Percentiles rank a stretch among this genome's conserved stretches.
These are phyloP conservation scores for Boeremia lycopersici DNA, from an alignment of 2,329 filamentous ascomycete genomes.

Conservation along the genomic window DNA sequence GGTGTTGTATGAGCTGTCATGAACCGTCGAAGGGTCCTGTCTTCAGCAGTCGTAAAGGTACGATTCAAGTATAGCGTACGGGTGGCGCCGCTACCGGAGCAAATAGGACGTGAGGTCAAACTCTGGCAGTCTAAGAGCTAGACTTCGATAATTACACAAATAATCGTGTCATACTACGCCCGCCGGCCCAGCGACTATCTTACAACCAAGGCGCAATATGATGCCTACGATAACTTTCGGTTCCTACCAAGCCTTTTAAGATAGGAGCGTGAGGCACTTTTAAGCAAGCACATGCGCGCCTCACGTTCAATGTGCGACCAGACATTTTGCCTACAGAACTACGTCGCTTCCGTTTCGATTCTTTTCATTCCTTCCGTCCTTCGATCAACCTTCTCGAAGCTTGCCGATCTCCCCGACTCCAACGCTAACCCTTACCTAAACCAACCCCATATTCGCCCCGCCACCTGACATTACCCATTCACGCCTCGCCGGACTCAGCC, in stretches of 20 bases:
- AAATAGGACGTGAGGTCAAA: slow-evolving; percentile 1
- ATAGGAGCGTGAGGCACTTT: slow-evolving; percentile 8
- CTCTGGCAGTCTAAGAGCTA: not conserved
- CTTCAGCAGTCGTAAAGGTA: not conserved
- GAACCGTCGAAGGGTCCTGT: slow-evolving; percentile 7
- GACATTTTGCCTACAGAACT: not conserved
- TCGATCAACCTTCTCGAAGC: slow-evolving; percentile 15
- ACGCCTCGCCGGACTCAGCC: slow-evolving; percentile 5
- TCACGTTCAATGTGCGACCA: not conserved
- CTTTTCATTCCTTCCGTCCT: not conserved
- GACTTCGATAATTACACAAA: slow-evolving; percentile 8
- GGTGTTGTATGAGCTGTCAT: slow-evolving; percentile 53
- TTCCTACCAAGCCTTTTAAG: not conserved
- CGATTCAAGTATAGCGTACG: not conserved
- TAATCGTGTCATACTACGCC: slow-evolving; percentile 3
- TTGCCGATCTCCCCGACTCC: slow-evolving; percentile 15
- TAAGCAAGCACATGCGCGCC: slow-evolving; percentile 2
- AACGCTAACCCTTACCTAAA: slow-evolving; percentile 6
- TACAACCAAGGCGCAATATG: slow-evolving; percentile 4
- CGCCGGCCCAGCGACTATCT: slow-evolving; percentile 7
- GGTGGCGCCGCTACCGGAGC: slow-evolving; percentile 13
- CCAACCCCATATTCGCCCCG: slow-evolving; percentile 12
- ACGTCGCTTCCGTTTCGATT: not conserved
- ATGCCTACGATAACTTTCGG: slow-evolving; percentile 6
- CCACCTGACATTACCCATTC: slow-evolving; percentile 2